Conservation (phyloP, 1,284 basidiomycete species). For the Cutaneotrichosporon daszewskae region DNA sequence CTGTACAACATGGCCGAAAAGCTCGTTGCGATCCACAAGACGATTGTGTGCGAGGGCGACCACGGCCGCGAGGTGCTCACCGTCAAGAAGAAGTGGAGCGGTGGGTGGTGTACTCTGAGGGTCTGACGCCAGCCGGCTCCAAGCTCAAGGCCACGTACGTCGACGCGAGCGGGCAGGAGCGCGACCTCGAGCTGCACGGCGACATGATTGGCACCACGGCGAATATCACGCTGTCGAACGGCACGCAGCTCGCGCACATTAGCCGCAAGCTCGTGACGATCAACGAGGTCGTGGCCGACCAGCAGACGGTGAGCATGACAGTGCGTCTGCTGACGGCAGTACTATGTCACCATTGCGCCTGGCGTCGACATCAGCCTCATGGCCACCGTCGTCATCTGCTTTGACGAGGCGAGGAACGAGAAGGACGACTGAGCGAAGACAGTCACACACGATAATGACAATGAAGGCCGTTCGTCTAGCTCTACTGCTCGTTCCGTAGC, state of each 20-base stretch:
- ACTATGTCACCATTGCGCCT: conserved; percentile 45
- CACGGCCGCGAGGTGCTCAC: conserved; percentile 32
- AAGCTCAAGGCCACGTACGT: conserved; percentile 39
- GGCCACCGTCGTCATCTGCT: conserved; percentile 47
- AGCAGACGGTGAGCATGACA: conserved; percentile 35
- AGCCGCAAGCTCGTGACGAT: conserved; percentile 35
- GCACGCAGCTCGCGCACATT: conserved; percentile 39
- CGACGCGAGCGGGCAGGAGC: conserved; percentile 18
- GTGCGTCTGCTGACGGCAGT: conserved; percentile 22
- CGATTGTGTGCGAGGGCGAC: conserved; percentile 32
- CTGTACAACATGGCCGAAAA: conserved; percentile 42
- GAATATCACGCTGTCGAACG: conserved; percentile 30
- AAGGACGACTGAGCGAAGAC: too few species aligned
- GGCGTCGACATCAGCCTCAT: conserved; percentile 49
- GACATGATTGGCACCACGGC: conserved; percentile 42
- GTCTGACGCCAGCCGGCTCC: conserved; percentile 27
- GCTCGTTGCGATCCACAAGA: conserved; percentile 32
- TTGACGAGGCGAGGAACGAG: conserved; percentile 45
- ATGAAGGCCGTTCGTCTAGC: too few species aligned
- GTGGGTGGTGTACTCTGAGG: conserved; percentile 23
- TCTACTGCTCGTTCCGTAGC: too few species aligned
- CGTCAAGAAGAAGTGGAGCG: conserved; percentile 29
- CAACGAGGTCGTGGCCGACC: conserved; percentile 33
- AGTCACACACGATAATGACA: too few species aligned
- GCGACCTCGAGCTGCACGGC: conserved; percentile 31